Percentiles rank a stretch among this genome's conserved stretches.
Evolutionary conservation across 306 rosid species (phyloP).

Genomic region (Sophora flavescens): DNA sequence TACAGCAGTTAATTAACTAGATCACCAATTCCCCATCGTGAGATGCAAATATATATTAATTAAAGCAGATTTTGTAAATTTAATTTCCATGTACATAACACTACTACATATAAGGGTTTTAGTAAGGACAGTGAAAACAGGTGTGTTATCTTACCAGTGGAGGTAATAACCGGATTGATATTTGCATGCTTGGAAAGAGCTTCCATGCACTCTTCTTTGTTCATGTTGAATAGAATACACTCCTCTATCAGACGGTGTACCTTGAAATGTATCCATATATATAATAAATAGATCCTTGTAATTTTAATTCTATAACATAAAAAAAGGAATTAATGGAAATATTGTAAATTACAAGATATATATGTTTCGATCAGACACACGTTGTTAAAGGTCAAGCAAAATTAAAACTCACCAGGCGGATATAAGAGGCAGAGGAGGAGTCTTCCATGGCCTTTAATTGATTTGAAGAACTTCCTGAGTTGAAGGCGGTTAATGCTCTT

Average conservation of each 20-base stretch:
- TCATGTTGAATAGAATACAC: slow-evolving; percentile 91
- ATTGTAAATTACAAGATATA: background rate
- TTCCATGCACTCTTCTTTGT: slow-evolving; percentile 95
- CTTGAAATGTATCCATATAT: slow-evolving; percentile 40
- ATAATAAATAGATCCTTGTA: background rate
- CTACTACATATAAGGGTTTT: too few species aligned
- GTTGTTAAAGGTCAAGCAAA: background rate
- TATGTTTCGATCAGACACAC: background rate
- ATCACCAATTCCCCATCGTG: background rate
- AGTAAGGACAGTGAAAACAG: background rate
- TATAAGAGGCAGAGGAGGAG: slow-evolving; percentile 81
- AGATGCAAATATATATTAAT: background rate
- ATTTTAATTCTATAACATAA: background rate
- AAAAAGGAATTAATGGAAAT: background rate
- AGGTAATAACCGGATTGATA: slow-evolving; percentile 82
- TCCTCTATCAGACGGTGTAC: slow-evolving; percentile 94
- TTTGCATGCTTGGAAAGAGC: slow-evolving; percentile 93
- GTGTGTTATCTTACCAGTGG: slow-evolving; percentile 66
- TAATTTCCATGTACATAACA: background rate
- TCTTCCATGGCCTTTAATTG: slow-evolving; percentile 58
- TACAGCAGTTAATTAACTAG: background rate
- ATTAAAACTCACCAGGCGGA: slow-evolving; percentile 71
- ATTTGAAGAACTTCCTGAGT: too few species aligned
- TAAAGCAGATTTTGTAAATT: background rate
- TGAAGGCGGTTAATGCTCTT: slow-evolving; percentile 31